phyloP scores from a whole-genome alignment of 805 yeast species.

The Crinitomyces ghanaensis region DNA sequence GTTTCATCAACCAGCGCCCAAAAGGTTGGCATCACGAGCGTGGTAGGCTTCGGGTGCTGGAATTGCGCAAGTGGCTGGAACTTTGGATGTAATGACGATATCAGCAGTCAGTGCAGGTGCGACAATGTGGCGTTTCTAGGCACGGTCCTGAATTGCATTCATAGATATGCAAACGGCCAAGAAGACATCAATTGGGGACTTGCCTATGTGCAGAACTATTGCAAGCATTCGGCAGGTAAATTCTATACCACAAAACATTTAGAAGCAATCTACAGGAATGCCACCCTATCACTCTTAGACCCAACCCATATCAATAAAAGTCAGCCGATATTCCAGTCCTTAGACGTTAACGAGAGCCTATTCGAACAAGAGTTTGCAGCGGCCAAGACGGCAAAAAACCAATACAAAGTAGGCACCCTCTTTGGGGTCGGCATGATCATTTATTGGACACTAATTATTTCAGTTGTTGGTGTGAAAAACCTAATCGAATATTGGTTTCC shows the following conservation, averaged over 20 bases:
- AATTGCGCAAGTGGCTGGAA: conserved; percentile 23
- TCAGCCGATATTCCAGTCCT: conserved; percentile 4
- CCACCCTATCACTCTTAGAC: conserved; percentile 19
- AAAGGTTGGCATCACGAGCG: conserved; percentile 23
- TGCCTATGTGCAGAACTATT: conserved; percentile 18
- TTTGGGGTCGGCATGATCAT: conserved; percentile 22
- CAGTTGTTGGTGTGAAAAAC: conserved; percentile 14
- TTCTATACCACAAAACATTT: conserved; percentile 17
- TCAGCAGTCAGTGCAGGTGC: conserved; percentile 21
- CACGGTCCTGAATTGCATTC: conserved; percentile 23
- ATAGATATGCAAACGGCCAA: conserved; percentile 14
- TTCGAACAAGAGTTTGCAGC: conserved; percentile 13
- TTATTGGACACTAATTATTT: conserved; percentile 23
- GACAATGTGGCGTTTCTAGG: conserved; percentile 20
- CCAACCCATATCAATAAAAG: conserved; percentile 5
- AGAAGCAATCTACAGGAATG: conserved; percentile 22
- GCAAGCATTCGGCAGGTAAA: conserved; percentile 22
- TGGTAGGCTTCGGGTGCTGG: conserved; percentile 24
- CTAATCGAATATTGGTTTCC: no score
- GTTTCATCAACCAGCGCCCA: conserved; percentile 12
- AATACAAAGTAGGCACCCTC: conserved; percentile 21
- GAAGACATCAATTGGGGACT: conserved; percentile 19
- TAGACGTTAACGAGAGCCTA: conserved; percentile 4
- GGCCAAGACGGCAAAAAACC: conserved; percentile 19
- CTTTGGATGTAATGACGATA: conserved; percentile 17